A percentile compares a stretch with the other conserved stretches of the same genome.
These are phyloP conservation scores for Panaeolus cyanescens DNA, from an alignment of 768 basidiomycete genomes.

Conservation along the genomic window DNA sequence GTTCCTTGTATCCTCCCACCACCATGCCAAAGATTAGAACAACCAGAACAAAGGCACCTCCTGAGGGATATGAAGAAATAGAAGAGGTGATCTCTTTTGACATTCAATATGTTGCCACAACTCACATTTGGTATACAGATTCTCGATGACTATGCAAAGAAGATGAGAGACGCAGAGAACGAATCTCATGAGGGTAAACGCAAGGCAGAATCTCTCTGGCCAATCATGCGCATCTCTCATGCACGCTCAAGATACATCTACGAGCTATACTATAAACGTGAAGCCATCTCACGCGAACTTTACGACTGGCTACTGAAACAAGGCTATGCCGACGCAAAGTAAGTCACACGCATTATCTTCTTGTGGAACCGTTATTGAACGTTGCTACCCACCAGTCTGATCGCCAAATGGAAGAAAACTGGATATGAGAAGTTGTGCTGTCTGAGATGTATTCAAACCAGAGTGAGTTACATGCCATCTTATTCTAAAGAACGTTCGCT, in stretches of 20 bases:
- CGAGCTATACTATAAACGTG: conserved; percentile 97
- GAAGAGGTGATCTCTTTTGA: conserved; percentile 57
- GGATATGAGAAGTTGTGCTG: conserved; percentile 99
- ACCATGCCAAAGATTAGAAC: conserved; percentile 95
- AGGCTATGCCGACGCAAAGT: conserved; percentile 97
- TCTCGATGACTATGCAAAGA: conserved; percentile 97
- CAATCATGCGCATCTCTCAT: conserved; percentile 98
- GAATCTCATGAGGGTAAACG: conserved; percentile 99
- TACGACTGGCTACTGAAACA: conserved; percentile 99
- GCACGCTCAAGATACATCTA: conserved; percentile 96
- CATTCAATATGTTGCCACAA: background rate
- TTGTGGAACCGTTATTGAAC: conserved; percentile 7
- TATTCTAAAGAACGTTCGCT: background rate
- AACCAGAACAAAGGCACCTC: conserved; percentile 89
- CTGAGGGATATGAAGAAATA: conserved; percentile 95
- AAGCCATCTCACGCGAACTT: conserved; percentile 88
- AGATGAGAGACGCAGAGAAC: conserved; percentile 99
- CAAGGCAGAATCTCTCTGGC: conserved; percentile 91
- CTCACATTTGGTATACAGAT: conserved; percentile 49
- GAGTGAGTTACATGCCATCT: conserved; percentile 41
- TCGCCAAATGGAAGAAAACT: conserved; percentile 99
- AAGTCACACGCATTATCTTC: conserved; percentile 31
- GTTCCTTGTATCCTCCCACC: conserved; percentile 8
- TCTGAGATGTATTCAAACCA: conserved; percentile 93
- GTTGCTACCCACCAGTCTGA: conserved; percentile 60